These are phyloP conservation scores for Jimgerdemannia lactiflua DNA, from an alignment of 192 early-diverging fungal genomes.

Conservation along the genomic window DNA sequence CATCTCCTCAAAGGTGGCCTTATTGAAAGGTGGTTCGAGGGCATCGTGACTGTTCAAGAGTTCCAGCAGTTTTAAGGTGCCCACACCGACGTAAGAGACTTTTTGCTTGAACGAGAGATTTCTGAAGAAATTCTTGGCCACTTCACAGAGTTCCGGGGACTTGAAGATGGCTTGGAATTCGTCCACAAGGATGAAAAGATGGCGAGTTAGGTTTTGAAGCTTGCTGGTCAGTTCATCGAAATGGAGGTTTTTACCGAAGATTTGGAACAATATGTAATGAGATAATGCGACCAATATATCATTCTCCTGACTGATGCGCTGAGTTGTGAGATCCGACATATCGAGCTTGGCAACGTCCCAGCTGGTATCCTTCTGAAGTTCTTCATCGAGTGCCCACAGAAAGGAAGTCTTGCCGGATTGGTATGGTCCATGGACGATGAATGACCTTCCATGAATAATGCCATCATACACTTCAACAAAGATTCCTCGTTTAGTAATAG, in stretches of 20 bases:
- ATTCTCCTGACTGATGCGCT: too few relatives aligned
- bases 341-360: too few relatives aligned
- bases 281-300: too few relatives aligned
- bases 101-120: background rate
- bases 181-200: slow-evolving; percentile 6
- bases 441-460: too few relatives aligned
- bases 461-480: too few relatives aligned
- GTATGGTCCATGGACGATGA: too few relatives aligned
- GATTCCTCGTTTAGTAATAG: too few relatives aligned
- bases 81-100: slow-evolving; percentile 4
- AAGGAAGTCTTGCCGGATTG: too few relatives aligned
- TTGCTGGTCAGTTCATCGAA: background rate
- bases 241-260: background rate
- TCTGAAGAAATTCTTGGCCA: slow-evolving; percentile 5
- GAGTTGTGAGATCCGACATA: too few relatives aligned
- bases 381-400: too few relatives aligned
- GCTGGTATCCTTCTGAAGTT: too few relatives aligned
- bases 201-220: background rate
- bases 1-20: slow-evolving; percentile 10
- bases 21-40: slow-evolving; percentile 3
- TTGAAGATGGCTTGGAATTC: slow-evolving; percentile 11
- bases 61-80: slow-evolving; percentile 1
- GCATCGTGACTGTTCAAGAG: slow-evolving; percentile 3
- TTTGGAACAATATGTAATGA: background rate
- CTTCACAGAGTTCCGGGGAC: background rate